Evolutionary conservation across 1,284 basidiomycete genomes (phyloP).

Genomic region (Pseudozyma pruni): DNA sequence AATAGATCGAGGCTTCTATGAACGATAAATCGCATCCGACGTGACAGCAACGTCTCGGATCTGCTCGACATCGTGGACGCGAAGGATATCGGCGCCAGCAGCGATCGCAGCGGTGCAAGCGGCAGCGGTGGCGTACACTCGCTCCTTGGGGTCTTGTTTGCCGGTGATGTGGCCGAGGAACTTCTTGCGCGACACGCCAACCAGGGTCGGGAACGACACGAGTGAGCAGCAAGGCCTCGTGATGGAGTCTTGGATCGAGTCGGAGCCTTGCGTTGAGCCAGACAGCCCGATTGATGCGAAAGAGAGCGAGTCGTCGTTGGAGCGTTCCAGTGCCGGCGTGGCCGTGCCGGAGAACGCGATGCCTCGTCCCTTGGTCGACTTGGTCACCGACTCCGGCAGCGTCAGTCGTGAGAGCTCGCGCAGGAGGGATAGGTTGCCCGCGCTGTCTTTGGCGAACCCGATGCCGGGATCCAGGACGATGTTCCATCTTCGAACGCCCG

Average conservation of each 20-base stretch:
- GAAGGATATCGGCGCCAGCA: conserved; percentile 77
- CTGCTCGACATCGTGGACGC: conserved; percentile 84
- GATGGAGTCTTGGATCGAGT: conserved; percentile 26
- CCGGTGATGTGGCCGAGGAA: conserved; percentile 62
- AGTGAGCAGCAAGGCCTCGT: conserved; percentile 49
- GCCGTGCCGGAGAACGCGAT: conserved; percentile 22
- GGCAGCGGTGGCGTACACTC: conserved; percentile 84
- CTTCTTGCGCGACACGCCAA: conserved; percentile 62
- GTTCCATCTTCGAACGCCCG: conserved; percentile 87
- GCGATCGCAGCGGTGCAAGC: conserved; percentile 81
- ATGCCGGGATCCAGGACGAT: conserved; percentile 92
- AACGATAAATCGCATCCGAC: conserved; percentile 70
- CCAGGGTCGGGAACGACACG: conserved; percentile 54
- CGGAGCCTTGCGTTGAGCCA: not conserved
- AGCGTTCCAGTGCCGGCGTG: conserved; percentile 28
- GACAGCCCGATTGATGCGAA: not conserved
- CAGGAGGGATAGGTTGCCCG: conserved; percentile 78
- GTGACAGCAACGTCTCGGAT: conserved; percentile 76
- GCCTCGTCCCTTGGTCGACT: conserved; percentile 35
- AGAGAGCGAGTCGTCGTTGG: conserved; percentile 14
- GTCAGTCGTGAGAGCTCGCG: conserved; percentile 37
- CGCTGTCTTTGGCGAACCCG: conserved; percentile 89
- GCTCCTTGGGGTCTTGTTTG: conserved; percentile 74
- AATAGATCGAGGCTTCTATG: too few species aligned
- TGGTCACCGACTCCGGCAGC: conserved; percentile 23